phyloP scores from a whole-genome alignment of 2,329 filamentous ascomycete species.

The Fusarium mexicanum region DNA sequence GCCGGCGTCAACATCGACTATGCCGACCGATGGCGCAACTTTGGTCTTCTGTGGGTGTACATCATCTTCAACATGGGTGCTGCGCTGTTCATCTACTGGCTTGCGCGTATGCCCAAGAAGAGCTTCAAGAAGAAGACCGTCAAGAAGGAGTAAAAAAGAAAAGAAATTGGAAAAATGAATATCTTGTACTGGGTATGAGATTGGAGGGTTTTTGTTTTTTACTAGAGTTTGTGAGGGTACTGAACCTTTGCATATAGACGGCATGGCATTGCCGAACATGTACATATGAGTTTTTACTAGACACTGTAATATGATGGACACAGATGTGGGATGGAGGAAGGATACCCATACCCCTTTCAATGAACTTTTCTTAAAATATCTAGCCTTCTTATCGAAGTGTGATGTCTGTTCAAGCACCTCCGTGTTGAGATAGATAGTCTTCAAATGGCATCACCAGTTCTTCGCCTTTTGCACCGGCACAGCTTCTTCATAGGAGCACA shows the following conservation, averaged over 20 bases:
- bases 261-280: slow-evolving; percentile 24
- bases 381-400: no score
- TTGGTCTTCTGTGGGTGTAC: slow-evolving; percentile 70
- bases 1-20: slow-evolving; percentile 62
- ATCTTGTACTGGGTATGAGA: slow-evolving; percentile 10
- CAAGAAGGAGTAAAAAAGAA: slow-evolving; percentile 1
- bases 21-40: slow-evolving; percentile 73
- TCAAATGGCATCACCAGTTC: background rate
- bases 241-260: slow-evolving; percentile 24
- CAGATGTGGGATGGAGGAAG: slow-evolving; percentile 15
- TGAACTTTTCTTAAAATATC: slow-evolving; percentile 7
- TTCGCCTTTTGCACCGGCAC: no score
- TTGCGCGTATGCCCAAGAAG: slow-evolving; percentile 59
- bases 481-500: background rate
- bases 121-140: slow-evolving; percentile 46
- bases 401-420: background rate
- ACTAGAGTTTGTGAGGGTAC: slow-evolving; percentile 9
- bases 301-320: slow-evolving; percentile 32
- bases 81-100: slow-evolving; percentile 67
- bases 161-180: background rate
- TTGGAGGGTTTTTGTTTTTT: background rate
- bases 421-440: no score
- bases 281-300: slow-evolving; percentile 31
- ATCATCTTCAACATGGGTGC: slow-evolving; percentile 67
- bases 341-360: slow-evolving; percentile 33